Percentiles rank a stretch among this genome's conserved stretches.
phyloP scores from a whole-genome alignment of 2,329 filamentous ascomycete species.

The Paecilomyces sp. region DNA sequence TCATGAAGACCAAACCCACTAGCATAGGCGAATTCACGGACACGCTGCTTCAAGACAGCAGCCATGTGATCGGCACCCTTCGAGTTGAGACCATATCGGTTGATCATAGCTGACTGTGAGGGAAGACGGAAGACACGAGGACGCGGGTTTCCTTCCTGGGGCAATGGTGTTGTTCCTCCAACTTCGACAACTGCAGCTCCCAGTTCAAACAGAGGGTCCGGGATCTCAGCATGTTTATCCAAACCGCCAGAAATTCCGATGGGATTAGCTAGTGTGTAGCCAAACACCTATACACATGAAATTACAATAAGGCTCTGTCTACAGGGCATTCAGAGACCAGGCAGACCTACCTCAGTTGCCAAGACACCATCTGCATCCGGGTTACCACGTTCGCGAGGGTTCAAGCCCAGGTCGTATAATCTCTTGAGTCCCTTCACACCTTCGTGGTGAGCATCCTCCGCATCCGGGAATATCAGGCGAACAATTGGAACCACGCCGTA shows the following conservation, averaged over 20 bases:
- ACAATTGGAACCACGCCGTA: slow-evolving; percentile 52
- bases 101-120: slow-evolving; percentile 79
- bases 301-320: background rate
- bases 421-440: slow-evolving; percentile 65
- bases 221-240: slow-evolving; percentile 88
- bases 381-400: slow-evolving; percentile 74
- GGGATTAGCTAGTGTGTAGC: slow-evolving; percentile 70
- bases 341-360: slow-evolving; percentile 40
- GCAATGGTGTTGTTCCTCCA: slow-evolving; percentile 79
- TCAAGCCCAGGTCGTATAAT: slow-evolving; percentile 65
- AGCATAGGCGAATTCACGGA: slow-evolving; percentile 67
- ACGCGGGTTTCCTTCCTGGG: slow-evolving; percentile 79
- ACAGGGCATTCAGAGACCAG: background rate
- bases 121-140: slow-evolving; percentile 84
- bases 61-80: slow-evolving; percentile 84
- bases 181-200: slow-evolving; percentile 87
- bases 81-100: slow-evolving; percentile 92
- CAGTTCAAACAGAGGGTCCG: slow-evolving; percentile 73
- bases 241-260: slow-evolving; percentile 92
- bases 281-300: slow-evolving; percentile 56
- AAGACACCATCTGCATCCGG: slow-evolving; percentile 48
- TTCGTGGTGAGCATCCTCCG: slow-evolving; percentile 82
- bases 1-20: slow-evolving; percentile 59
- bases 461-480: slow-evolving; percentile 36
- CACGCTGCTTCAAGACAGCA: slow-evolving; percentile 65